Conservation (phyloP, 495 filamentous ascomycete species). For the Penicillium argentinense region DNA sequence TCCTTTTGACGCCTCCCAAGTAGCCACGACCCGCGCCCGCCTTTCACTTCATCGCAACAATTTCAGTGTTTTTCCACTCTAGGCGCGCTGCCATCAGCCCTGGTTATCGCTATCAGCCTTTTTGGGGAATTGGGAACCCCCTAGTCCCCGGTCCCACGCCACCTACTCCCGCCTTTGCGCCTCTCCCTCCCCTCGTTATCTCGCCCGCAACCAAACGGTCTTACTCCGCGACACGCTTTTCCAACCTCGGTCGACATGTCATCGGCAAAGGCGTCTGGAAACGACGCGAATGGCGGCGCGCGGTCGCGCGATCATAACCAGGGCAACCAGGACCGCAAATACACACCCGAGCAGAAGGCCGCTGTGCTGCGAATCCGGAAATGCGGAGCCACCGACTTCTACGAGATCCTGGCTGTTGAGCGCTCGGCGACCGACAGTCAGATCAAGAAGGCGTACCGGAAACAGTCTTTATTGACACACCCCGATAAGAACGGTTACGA, state of each 20-base stretch:
- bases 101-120: conserved; percentile 8
- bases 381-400: conserved; percentile 85
- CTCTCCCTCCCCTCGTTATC: conserved; percentile 1
- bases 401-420: conserved; percentile 85
- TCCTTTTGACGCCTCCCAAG: conserved; percentile 9
- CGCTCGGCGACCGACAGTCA: conserved; percentile 72
- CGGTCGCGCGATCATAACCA: conserved; percentile 86
- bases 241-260: conserved; percentile 57
- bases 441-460: conserved; percentile 97
- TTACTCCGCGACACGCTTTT: conserved; percentile 1
- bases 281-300: conserved; percentile 63
- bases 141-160: conserved; percentile 23
- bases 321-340: conserved; percentile 87
- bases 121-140: conserved; percentile 17
- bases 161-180: conserved; percentile 4
- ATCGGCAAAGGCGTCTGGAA: conserved; percentile 72
- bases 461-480: conserved; percentile 88
- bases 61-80: conserved; percentile 8
- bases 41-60: conserved; percentile 6
- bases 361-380: conserved; percentile 83
- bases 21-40: conserved; percentile 14
- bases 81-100: conserved; percentile 3
- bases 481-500: conserved; percentile 99
- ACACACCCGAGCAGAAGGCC: conserved; percentile 83
- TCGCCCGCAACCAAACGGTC: background rate